Evolutionary conservation across 495 filamentous ascomycete species (phyloP).

Genomic region (Filosporella fistucella): DNA sequence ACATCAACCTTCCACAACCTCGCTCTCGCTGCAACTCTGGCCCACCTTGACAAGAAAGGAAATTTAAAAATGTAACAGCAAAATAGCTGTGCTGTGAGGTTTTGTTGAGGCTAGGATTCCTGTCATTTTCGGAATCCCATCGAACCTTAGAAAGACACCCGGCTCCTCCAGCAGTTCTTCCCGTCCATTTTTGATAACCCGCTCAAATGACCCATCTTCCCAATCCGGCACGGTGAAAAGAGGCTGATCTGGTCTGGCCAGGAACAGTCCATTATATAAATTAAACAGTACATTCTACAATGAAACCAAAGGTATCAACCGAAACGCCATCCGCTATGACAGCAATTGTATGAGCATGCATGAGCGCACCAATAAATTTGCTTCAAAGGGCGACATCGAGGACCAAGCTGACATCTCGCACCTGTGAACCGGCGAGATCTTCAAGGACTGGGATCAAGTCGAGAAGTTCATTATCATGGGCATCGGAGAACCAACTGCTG

Average conservation of each 20-base stretch:
- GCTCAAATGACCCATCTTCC: slow-evolving; percentile 10
- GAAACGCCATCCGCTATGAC: slow-evolving; percentile 48
- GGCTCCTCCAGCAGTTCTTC: slow-evolving; percentile 6
- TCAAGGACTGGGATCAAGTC: slow-evolving; percentile 98
- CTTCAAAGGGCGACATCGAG: slow-evolving; percentile 88
- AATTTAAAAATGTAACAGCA: slow-evolving; percentile 10
- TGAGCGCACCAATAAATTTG: slow-evolving; percentile 17
- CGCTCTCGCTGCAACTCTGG: neutral
- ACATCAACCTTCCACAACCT: neutral
- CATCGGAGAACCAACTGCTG: slow-evolving; percentile 99
- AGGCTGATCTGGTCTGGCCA: slow-evolving; percentile 17
- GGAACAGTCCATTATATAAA: slow-evolving; percentile 26
- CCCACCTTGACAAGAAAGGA: slow-evolving; percentile 3
- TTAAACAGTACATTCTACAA: slow-evolving; percentile 30
- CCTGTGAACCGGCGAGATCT: slow-evolving; percentile 82
- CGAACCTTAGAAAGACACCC: slow-evolving; percentile 7
- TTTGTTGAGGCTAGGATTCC: slow-evolving; percentile 6
- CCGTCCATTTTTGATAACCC: slow-evolving; percentile 18
- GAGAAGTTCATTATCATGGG: slow-evolving; percentile 97
- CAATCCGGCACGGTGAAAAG: neutral
- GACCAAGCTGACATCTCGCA: slow-evolving; percentile 94
- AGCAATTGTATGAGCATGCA: slow-evolving; percentile 29
- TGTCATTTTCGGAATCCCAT: neutral
- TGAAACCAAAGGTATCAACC: slow-evolving; percentile 32
- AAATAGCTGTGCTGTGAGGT: slow-evolving; percentile 7